Evolutionary conservation across 306 rosid genomes (phyloP).

Genomic region (Trichosanthes cucumerina): DNA sequence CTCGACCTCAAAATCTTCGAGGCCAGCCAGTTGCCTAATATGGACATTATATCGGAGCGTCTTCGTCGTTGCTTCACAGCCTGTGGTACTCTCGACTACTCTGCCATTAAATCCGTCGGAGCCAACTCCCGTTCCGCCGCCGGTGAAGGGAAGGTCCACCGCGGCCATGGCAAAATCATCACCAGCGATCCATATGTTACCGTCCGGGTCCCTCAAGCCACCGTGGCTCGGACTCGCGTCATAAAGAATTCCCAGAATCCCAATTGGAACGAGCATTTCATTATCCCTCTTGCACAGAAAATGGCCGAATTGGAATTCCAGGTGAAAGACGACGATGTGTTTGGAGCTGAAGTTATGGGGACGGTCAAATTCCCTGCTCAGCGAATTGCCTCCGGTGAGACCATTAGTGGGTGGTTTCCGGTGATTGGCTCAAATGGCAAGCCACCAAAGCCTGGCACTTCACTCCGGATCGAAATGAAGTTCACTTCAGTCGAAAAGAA

Average conservation of each 20-base stretch:
- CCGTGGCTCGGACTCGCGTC: slow-evolving; percentile 87
- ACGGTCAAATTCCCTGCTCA: slow-evolving; percentile 42
- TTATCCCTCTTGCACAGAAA: slow-evolving; percentile 68
- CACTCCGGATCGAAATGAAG: slow-evolving; percentile 41
- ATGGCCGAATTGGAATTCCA: slow-evolving; percentile 47
- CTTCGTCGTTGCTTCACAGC: slow-evolving; percentile 73
- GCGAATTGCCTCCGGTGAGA: slow-evolving; percentile 29
- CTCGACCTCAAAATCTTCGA: slow-evolving; percentile 49
- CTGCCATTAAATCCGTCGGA: slow-evolving; percentile 7
- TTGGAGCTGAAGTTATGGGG: slow-evolving; percentile 63
- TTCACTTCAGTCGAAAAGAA: slow-evolving; percentile 42
- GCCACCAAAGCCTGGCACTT: slow-evolving; percentile 40
- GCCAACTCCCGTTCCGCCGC: background rate
- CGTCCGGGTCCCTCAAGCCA: slow-evolving; percentile 63
- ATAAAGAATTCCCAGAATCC: slow-evolving; percentile 55
- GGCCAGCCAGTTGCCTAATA: slow-evolving; percentile 63
- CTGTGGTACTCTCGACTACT: slow-evolving; percentile 48
- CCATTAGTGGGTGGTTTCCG: slow-evolving; percentile 40
- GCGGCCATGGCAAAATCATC: slow-evolving; percentile 22
- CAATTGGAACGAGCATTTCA: slow-evolving; percentile 50
- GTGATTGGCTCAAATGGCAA: slow-evolving; percentile 24
- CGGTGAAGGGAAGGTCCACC: background rate
- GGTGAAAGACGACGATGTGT: slow-evolving; percentile 65
- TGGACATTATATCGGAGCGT: slow-evolving; percentile 68
- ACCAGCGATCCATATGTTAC: slow-evolving; percentile 77